These are phyloP conservation scores for Boletus edulis DNA, from an alignment of 768 basidiomycete species.

Conservation along the genomic window DNA sequence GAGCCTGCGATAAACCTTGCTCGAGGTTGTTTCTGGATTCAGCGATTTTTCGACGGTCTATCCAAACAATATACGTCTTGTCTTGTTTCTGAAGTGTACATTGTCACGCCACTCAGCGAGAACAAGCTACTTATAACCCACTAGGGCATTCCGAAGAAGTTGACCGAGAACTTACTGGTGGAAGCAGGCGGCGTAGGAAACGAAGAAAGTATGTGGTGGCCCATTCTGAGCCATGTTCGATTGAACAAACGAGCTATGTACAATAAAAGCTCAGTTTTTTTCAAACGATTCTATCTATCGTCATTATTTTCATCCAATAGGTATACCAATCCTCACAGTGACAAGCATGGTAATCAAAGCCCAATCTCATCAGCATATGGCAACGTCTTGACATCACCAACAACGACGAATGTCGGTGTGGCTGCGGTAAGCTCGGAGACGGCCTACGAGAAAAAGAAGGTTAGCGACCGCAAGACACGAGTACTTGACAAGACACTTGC, in stretches of 20 bases:
- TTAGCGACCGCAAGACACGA: neutral
- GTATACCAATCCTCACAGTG: constrained; percentile 6
- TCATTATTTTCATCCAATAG: constrained; percentile 12
- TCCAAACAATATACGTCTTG: too few species aligned
- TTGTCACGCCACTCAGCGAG: too few species aligned
- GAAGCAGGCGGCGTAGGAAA: too few species aligned
- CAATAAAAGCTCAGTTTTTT: constrained; percentile 2
- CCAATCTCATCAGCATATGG: constrained; percentile 87
- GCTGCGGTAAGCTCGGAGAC: constrained; percentile 62
- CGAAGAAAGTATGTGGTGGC: too few species aligned
- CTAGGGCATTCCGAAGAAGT: too few species aligned
- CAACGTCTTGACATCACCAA: constrained; percentile 74
- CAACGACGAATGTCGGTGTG: constrained; percentile 84
- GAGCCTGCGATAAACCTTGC: neutral
- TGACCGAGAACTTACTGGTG: too few species aligned
- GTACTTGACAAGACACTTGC: constrained; percentile 33
- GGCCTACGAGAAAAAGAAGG: constrained; percentile 34
- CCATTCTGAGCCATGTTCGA: neutral
- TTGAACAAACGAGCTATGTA: neutral
- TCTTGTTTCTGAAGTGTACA: too few species aligned
- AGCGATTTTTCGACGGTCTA: too few species aligned
- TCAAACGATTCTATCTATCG: constrained; percentile 17
- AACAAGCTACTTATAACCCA: too few species aligned
- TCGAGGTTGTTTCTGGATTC: too few species aligned
- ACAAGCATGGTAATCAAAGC: constrained; percentile 41